A percentile compares a stretch with the other conserved stretches of the same genome.
Conservation (phyloP, 805 yeast genomes). For the Vanderwaltozyma yarrowii region DNA sequence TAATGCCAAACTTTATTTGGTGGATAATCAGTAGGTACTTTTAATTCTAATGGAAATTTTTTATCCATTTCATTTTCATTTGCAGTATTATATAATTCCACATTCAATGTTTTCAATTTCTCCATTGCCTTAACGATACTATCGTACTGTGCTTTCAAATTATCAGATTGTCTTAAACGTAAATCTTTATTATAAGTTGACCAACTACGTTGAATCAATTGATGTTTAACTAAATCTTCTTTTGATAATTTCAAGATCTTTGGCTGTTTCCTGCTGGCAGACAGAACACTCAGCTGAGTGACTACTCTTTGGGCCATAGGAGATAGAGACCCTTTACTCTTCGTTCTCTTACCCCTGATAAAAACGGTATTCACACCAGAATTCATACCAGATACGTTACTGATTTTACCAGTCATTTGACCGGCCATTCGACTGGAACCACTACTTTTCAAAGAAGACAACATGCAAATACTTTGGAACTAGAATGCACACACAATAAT, state of each 20-base stretch:
- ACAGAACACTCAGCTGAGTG: slow-evolving; percentile 61
- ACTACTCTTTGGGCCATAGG: slow-evolving; percentile 41
- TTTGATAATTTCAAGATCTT: slow-evolving; percentile 52
- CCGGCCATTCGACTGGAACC: no score
- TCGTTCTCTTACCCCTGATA: slow-evolving; percentile 43
- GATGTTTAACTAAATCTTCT: slow-evolving; percentile 81
- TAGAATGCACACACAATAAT: no score
- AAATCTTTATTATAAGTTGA: slow-evolving; percentile 44
- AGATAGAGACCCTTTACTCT: slow-evolving; percentile 30
- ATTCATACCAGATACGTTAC: no score
- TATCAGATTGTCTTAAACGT: slow-evolving; percentile 33
- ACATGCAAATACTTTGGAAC: no score
- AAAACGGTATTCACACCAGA: slow-evolving; percentile 9
- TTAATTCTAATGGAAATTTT: slow-evolving; percentile 72
- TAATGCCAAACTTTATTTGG: slow-evolving; percentile 37
- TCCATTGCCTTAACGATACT: slow-evolving; percentile 64
- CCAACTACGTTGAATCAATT: slow-evolving; percentile 81
- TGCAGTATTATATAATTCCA: slow-evolving; percentile 53
- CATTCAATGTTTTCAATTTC: slow-evolving; percentile 43
- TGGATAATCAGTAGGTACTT: slow-evolving; percentile 86
- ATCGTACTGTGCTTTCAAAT: slow-evolving; percentile 49
- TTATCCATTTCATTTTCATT: slow-evolving; percentile 43
- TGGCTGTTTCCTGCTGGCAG: slow-evolving; percentile 86
- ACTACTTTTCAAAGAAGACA: no score
- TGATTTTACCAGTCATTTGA: no score